Evolutionary conservation across 2,329 filamentous ascomycete genomes (phyloP).

Genomic region (Calonectria naviculata): DNA sequence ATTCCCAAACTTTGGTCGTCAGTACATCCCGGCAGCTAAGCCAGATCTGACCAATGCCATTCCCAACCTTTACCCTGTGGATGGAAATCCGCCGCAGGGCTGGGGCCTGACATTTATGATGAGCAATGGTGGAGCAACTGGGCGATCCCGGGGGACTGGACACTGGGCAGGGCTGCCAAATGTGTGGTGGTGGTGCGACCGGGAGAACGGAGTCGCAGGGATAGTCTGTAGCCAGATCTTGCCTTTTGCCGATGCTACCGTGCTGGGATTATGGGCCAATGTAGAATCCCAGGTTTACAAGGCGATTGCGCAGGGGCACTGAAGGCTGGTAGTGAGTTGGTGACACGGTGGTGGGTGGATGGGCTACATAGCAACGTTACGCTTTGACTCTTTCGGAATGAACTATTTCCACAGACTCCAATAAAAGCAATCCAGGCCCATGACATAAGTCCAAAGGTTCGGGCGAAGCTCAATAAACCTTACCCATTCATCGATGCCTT

Average conservation of each 20-base stretch:
- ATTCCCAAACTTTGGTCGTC: slow-evolving; percentile 63
- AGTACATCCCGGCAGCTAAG: slow-evolving; percentile 57
- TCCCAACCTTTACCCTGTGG: slow-evolving; percentile 61
- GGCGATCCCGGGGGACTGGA: slow-evolving; percentile 61
- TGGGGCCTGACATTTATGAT: slow-evolving; percentile 73
- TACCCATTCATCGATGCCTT: not conserved
- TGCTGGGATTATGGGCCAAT: slow-evolving; percentile 52
- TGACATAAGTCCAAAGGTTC: not conserved
- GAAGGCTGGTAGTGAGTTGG: not conserved
- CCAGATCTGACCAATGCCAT: slow-evolving; percentile 59
- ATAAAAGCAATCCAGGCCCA: not conserved
- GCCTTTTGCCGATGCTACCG: slow-evolving; percentile 58
- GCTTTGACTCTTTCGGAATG: not conserved
- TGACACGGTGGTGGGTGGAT: not conserved
- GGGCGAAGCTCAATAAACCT: not conserved
- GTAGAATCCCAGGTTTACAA: slow-evolving; percentile 53
- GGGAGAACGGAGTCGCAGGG: slow-evolving; percentile 67
- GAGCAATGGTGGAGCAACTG: slow-evolving; percentile 58
- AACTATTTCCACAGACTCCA: not conserved
- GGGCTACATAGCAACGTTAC: not conserved
- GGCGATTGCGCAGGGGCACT: slow-evolving; percentile 21
- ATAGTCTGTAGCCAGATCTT: slow-evolving; percentile 62
- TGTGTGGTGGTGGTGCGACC: slow-evolving; percentile 72
- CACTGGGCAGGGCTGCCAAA: slow-evolving; percentile 72
- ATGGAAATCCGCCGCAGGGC: slow-evolving; percentile 65